A percentile compares a stretch with the other conserved stretches of the same genome.
Evolutionary conservation across 139 green algal species (phyloP).

Genomic region (Diplosphaera chodatii): DNA sequence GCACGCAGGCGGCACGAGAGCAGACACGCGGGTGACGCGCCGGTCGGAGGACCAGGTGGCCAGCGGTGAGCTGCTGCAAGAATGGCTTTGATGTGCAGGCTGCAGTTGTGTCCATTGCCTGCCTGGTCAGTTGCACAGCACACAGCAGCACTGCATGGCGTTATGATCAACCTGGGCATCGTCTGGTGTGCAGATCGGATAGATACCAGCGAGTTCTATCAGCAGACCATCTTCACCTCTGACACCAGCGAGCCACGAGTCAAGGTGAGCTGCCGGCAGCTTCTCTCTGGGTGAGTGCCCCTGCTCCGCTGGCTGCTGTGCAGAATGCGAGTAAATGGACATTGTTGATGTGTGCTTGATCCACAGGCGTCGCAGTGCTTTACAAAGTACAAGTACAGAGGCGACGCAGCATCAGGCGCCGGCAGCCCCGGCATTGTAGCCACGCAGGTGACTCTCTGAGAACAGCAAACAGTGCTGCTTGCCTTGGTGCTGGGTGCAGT

Average conservation of each 20-base stretch:
- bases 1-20: slow-evolving; percentile 20
- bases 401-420: slow-evolving; percentile 9
- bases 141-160: no score
- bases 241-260: not conserved
- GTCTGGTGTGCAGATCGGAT: slow-evolving; percentile 37
- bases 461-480: no score
- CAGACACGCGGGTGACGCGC: slow-evolving; percentile 53
- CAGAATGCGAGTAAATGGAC: no score
- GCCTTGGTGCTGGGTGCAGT: no score
- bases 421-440: slow-evolving; percentile 63
- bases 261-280: slow-evolving; percentile 10
- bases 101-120: no score
- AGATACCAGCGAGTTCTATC: slow-evolving; percentile 67
- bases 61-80: not conserved
- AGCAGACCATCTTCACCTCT: slow-evolving; percentile 32
- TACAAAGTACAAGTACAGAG: slow-evolving; percentile 79
- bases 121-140: no score
- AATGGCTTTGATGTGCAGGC: not conserved
- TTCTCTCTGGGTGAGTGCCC: no score
- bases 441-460: slow-evolving; percentile 71
- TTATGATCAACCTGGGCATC: no score
- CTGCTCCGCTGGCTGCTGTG: no score
- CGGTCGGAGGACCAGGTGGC: slow-evolving; percentile 26
- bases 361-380: slow-evolving; percentile 77
- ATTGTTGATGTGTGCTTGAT: not conserved